Conservation (phyloP, 345 rosid species). For the Sonneratia alba region DNA sequence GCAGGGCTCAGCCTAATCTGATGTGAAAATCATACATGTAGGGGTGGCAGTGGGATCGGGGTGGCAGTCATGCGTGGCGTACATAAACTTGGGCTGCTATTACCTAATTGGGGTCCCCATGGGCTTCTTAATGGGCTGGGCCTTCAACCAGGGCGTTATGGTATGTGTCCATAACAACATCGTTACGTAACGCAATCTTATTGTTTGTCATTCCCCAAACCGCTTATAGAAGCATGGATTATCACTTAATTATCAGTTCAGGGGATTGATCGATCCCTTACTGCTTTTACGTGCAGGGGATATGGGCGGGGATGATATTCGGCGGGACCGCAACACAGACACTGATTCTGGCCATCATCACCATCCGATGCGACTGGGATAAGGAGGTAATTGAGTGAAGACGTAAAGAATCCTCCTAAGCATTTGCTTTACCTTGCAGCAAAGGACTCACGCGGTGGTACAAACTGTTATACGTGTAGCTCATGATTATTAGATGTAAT, state of each 20-base stretch:
- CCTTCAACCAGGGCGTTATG: conserved; percentile 62
- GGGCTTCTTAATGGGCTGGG: conserved; percentile 93
- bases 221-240: no score
- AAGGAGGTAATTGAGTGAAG: conserved; percentile 6
- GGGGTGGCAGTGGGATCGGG: conserved; percentile 98
- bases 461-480: no score
- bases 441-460: no score
- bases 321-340: conserved; percentile 20
- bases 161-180: conserved; percentile 19
- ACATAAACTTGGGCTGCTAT: conserved; percentile 84
- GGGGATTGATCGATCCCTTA: not conserved
- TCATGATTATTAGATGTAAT: not conserved
- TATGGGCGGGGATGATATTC: conserved; percentile 22
- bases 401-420: no score
- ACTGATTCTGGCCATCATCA: conserved; percentile 10
- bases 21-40: conserved; percentile 6
- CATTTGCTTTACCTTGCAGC: no score
- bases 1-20: not conserved
- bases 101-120: conserved; percentile 70
- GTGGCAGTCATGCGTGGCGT: conserved; percentile 88
- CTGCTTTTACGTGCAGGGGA: conserved; percentile 8
- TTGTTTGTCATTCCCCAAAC: no score
- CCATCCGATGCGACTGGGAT: conserved; percentile 18
- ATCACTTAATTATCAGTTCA: no score
- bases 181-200: no score